Percentiles rank a stretch among this genome's conserved stretches.
Conservation (phyloP, 805 yeast genomes). For the Kluyveromyces aestuarii region DNA sequence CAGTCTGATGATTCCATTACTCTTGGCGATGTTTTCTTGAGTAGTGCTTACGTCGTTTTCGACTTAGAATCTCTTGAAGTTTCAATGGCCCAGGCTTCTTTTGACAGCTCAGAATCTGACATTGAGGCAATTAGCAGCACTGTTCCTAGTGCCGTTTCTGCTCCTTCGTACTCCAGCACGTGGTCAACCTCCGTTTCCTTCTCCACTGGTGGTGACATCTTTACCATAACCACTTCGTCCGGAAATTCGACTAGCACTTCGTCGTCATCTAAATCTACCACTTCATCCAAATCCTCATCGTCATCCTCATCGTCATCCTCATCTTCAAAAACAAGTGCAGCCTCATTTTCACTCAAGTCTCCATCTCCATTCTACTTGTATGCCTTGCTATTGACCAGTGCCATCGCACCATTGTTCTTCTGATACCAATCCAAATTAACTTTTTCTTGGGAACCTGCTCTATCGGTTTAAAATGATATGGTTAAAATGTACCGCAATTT, state of each 20-base stretch:
- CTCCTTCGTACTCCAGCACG: slow-evolving; percentile 39
- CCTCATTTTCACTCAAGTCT: not conserved
- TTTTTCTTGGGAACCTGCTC: not conserved
- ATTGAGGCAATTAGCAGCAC: slow-evolving; percentile 17
- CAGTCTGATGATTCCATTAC: slow-evolving; percentile 25
- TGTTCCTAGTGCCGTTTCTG: slow-evolving; percentile 42
- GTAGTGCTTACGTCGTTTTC: slow-evolving; percentile 54
- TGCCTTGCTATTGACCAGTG: not conserved
- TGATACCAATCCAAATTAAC: not conserved
- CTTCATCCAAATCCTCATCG: slow-evolving; percentile 3
- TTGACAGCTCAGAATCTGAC: slow-evolving; percentile 9
- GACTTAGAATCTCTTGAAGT: slow-evolving; percentile 50
- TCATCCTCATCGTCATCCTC: slow-evolving; percentile 3
- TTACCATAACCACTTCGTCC: slow-evolving; percentile 9
- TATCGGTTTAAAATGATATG: too few relatives aligned
- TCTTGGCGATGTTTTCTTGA: slow-evolving; percentile 49
- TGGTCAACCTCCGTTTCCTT: slow-evolving; percentile 25
- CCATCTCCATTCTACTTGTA: not conserved
- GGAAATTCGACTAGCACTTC: not conserved
- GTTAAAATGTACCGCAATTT: too few relatives aligned
- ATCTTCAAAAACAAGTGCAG: slow-evolving; percentile 1
- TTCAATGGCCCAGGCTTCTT: slow-evolving; percentile 44
- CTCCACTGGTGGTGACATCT: slow-evolving; percentile 23
- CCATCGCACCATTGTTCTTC: slow-evolving; percentile 1
- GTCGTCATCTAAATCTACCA: slow-evolving; percentile 2